Percentiles rank a stretch among this genome's conserved stretches.
Conservation (phyloP, 805 yeast species). For the Deakozyma indianensis region DNA sequence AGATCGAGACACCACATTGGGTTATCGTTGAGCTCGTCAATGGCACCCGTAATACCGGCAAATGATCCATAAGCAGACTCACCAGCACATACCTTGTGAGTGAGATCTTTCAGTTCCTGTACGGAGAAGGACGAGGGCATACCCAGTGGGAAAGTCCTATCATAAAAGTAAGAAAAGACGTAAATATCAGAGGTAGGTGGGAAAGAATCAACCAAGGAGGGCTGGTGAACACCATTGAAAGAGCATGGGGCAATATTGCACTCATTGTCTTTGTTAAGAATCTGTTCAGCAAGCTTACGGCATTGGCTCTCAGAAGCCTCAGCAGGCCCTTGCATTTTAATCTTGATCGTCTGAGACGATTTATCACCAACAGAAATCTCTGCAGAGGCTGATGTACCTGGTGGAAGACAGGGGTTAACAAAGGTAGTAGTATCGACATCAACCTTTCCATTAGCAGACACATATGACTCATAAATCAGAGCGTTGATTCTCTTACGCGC, state of each 20-base stretch:
- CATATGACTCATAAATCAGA: constrained; percentile 37
- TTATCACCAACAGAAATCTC: constrained; percentile 7
- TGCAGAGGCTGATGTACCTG: constrained; percentile 31
- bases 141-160: constrained; percentile 85
- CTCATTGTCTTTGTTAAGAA: constrained; percentile 67
- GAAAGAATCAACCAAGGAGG: constrained; percentile 71
- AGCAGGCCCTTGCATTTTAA: constrained; percentile 43
- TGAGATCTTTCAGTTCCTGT: constrained; percentile 67
- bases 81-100: constrained; percentile 78
- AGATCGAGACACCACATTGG: constrained; percentile 94
- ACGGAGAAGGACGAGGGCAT: constrained; percentile 85
- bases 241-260: constrained; percentile 78
- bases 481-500: constrained; percentile 76
- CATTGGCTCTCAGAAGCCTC: constrained; percentile 70
- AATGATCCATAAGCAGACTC: constrained; percentile 59
- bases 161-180: constrained; percentile 90
- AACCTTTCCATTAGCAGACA: constrained; percentile 22
- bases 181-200: constrained; percentile 60
- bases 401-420: constrained; percentile 79
- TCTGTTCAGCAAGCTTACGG: constrained; percentile 65
- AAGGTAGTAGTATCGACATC: constrained; percentile 29
- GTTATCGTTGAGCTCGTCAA: constrained; percentile 52
- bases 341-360: background rate
- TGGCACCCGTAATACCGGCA: constrained; percentile 51
- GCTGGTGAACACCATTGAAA: constrained; percentile 95